phyloP scores from a whole-genome alignment of 2,329 filamentous ascomycete genomes.

The Curvularia verruculosa region DNA sequence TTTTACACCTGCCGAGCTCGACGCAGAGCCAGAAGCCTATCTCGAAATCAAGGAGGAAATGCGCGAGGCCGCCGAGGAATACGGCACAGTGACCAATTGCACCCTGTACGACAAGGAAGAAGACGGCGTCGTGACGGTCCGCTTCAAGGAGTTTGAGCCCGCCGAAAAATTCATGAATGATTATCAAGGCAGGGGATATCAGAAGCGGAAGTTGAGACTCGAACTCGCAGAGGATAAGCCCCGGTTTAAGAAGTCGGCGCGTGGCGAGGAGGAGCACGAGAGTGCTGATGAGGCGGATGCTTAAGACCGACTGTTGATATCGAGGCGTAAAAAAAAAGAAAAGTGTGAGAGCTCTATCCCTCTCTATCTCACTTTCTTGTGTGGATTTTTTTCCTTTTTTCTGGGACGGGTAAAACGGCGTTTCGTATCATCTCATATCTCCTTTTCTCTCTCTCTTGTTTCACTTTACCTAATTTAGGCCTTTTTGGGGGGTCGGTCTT shows the following conservation, averaged over 20 bases:
- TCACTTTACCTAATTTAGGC: not conserved
- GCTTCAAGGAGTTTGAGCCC: conserved; percentile 73
- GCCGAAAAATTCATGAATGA: conserved; percentile 50
- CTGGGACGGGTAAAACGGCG: no score
- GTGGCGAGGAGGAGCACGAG: conserved; percentile 23
- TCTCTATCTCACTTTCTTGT: no score
- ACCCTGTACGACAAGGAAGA: conserved; percentile 86
- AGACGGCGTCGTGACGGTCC: conserved; percentile 83
- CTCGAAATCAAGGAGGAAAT: conserved; percentile 96
- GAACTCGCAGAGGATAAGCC: conserved; percentile 38
- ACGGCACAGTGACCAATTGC: conserved; percentile 88
- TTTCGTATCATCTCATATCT: not conserved
- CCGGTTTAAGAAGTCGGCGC: conserved; percentile 40
- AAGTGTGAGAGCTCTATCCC: no score
- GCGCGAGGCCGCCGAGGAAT: conserved; percentile 83
- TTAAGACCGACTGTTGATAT: conserved; percentile 15
- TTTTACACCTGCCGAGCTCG: conserved; percentile 85
- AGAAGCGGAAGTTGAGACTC: conserved; percentile 21
- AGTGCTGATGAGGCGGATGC: conserved; percentile 35
- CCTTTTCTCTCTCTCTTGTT: not conserved
- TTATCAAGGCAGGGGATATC: conserved; percentile 30
- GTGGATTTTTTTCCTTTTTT: no score
- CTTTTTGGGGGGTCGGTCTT: not conserved
- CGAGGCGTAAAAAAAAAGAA: conserved; percentile 13
- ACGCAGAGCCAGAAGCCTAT: conserved; percentile 81